Base-by-base conservation (phyloP, 2,329 filamentous ascomycete genomes). In the Periconia macrospinosa region DNA sequence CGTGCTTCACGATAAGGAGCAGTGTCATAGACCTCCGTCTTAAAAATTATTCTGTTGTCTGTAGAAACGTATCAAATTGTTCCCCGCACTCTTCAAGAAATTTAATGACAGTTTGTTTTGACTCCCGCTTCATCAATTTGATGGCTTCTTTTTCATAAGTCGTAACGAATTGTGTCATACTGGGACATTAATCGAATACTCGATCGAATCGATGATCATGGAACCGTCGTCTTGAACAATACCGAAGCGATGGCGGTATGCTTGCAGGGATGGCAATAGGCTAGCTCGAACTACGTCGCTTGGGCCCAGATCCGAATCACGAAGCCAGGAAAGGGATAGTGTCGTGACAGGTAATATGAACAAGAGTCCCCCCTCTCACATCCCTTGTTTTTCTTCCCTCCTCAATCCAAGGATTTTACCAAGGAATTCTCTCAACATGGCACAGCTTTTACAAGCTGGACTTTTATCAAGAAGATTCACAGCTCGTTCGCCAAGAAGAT, bases 401-500 rank as follows among this genome's bases (percentile, higher is more conserved):
- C n/a, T 27, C 75, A 79, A 14, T 96, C 97, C 77, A 93, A 90
- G 64, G 76, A 86, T 0, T 84, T 86, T 37, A 96, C 92, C 0
- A 78, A 78, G 58, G 68, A 80, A 14, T 83, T 96, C 57, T 83
- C 83, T 7, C 79, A 90, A 23, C 86, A 92, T 42, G 94, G 93
- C 11, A 82, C 92, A 66, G 82, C 85, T 8, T 83, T 99, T 45
- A 86, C 86, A 57, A 83, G 84, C 48, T 91, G 92, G 65, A 78
- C 84, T 10, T 91, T 89, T 69, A 87, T 97, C 49, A 89, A 92
- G 59, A 81, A 80, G 30, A 86, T 90, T 30, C 94, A 97, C 73
- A 97, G 97, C 69, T 92, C 90, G 0, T 96, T 95, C 66, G 89
- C 91, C 17, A 74, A 72, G 80, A 86, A 84, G 82, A 78, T 64